Evolutionary conservation across 2,329 filamentous ascomycete genomes (phyloP), one percentile per base, ranked within the genome.

Genomic region (Thelonectria discophora): DNA sequence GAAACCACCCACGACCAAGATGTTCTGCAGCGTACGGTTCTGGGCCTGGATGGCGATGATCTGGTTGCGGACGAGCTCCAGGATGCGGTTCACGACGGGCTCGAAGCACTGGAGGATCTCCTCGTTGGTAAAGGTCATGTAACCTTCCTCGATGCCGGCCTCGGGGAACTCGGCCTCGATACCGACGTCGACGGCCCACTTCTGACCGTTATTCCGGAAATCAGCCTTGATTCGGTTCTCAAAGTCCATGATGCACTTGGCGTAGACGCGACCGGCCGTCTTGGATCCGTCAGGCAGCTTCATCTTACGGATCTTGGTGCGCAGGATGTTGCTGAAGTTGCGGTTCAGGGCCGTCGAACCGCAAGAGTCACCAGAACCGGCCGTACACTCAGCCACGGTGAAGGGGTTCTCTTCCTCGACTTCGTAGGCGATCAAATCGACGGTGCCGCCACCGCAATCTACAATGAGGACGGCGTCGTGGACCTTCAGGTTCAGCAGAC

Each of bases 231-330:
- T 97, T 77, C 95, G 86, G 86, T 98, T 98, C 83, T 99, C 95
- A 73, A 99, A 99, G 80, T 99, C 95, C 94, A 98, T 98, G 79
- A 99, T 98, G 78, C 94, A 98, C 82, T 98, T 98, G 69, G 94
- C 94, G 78, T 98, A 98, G 56, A 99, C 95, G 78, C 94, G 93
- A 45, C 94, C 94, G n/a, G 95, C 94, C 3, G 93, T 98, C 81
- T 94, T 96, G 70, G 94, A 97, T 48, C 94, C 94, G 74, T 98
- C 94, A 1, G 95, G 94, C 47, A 99, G 84, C 81, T 98, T 98
- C 95, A 98, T 98, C 84, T 98, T 98, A 70, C 94, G 87, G 72
- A 99, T 98, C 84, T 98, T 98, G 64, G 94, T 96, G 55, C 95
- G 90, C 52, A 98, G 83, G 69, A 99, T 97, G 80, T 98, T 98